Evolutionary conservation across 2,329 filamentous ascomycete species (phyloP).

Genomic region (Elsinoe fawcettii): DNA sequence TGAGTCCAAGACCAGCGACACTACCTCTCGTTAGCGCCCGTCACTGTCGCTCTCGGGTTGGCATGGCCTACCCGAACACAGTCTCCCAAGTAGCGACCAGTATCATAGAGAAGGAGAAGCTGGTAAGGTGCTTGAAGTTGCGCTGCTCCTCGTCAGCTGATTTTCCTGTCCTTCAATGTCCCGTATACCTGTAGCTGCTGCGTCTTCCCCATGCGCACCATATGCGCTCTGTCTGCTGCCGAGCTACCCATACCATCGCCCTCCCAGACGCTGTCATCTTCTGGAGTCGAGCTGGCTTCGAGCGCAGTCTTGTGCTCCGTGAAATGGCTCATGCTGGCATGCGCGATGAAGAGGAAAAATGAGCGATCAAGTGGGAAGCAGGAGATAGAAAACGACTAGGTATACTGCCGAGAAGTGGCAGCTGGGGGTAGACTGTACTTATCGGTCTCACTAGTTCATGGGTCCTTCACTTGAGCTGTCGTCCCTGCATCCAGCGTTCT

Average conservation of each 20-base stretch:
- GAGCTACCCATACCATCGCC: neutral
- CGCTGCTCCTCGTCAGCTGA: slow-evolving; percentile 9
- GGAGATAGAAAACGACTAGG: neutral
- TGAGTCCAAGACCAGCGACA: neutral
- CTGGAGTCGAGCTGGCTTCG: neutral
- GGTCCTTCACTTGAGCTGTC: no score
- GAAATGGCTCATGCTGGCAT: neutral
- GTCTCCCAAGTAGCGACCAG: slow-evolving; percentile 22
- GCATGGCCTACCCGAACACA: slow-evolving; percentile 17
- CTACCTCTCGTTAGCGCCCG: neutral
- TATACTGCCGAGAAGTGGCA: no score
- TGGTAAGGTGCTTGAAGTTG: slow-evolving; percentile 19
- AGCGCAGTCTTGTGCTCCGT: neutral
- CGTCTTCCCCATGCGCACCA: slow-evolving; percentile 14
- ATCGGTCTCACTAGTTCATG: no score
- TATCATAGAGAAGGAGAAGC: slow-evolving; percentile 19
- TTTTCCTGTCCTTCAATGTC: neutral
- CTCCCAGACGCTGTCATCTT: neutral
- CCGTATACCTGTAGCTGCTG: slow-evolving; percentile 14
- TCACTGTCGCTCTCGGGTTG: neutral
- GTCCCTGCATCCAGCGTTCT: no score
- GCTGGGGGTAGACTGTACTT: no score
- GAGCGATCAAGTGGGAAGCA: neutral
- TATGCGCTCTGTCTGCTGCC: neutral
- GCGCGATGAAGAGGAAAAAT: neutral